Percentiles rank a stretch among this genome's conserved stretches.
Evolutionary conservation across 306 rosid species (phyloP).

Genomic region (Prunus armeniaca): DNA sequence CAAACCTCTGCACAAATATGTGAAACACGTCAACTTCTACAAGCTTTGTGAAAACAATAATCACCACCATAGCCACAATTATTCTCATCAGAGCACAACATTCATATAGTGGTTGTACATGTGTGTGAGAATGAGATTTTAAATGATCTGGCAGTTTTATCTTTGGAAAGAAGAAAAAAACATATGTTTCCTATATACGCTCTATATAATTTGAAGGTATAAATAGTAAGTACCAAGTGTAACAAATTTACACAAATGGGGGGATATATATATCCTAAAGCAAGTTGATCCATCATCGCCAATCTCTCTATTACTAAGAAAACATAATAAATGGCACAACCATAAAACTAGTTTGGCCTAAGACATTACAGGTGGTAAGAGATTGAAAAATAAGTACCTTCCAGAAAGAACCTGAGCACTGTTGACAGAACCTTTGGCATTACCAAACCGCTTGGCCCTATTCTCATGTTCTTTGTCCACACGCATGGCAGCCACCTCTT

Average conservation of each 20-base stretch:
- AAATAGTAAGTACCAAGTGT: not conserved
- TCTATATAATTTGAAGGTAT: not conserved
- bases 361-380: slow-evolving; percentile 12
- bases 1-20: slow-evolving; percentile 53
- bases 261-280: not conserved
- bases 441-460: slow-evolving; percentile 79
- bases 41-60: not conserved
- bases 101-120: not conserved
- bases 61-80: not conserved
- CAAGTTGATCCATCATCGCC: not conserved
- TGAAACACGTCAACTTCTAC: slow-evolving; percentile 23
- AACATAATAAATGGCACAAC: slow-evolving; percentile 4
- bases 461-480: slow-evolving; percentile 89
- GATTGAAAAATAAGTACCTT: slow-evolving; percentile 48
- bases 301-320: slow-evolving; percentile 5
- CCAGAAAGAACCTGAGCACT: slow-evolving; percentile 86
- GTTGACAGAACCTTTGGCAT: slow-evolving; percentile 62
- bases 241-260: not conserved
- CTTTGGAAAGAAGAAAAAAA: too few relatives aligned
- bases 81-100: not conserved
- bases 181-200: too few relatives aligned
- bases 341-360: not conserved
- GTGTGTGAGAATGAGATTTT: too few relatives aligned
- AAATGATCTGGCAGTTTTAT: not conserved
- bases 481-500: slow-evolving; percentile 99